phyloP scores from a whole-genome alignment of 176 grass and related monocot genomes.

The Cenchrus purpureus region DNA sequence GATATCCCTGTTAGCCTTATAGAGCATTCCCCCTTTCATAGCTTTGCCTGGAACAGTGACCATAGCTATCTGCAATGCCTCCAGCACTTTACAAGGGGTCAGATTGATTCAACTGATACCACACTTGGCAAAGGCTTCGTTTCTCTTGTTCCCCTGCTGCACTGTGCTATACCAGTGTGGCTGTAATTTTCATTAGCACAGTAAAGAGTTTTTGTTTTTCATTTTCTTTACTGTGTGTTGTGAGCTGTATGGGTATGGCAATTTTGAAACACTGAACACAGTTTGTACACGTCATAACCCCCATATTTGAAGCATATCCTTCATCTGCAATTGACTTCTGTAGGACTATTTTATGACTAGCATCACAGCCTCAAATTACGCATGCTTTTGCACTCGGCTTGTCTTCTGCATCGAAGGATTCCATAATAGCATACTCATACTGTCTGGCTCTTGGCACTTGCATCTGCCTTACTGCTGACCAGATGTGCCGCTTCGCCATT shows the following conservation, averaged over 20 bases:
- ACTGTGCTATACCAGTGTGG: background rate
- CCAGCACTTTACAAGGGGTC: background rate
- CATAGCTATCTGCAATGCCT: background rate
- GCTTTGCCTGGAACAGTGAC: background rate
- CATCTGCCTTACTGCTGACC: conserved; percentile 26
- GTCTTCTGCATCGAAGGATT: background rate
- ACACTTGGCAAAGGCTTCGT: conserved; percentile 13
- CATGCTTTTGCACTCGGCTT: background rate
- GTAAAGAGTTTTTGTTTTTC: background rate
- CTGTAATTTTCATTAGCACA: background rate
- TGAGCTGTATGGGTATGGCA: conserved; percentile 7
- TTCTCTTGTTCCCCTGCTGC: conserved; percentile 1
- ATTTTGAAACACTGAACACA: background rate
- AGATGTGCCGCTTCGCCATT: background rate
- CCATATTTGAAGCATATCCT: background rate
- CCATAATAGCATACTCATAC: background rate
- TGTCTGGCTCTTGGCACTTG: background rate
- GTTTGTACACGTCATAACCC: background rate
- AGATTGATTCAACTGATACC: background rate
- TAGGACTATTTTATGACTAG: background rate
- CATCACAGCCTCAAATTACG: background rate
- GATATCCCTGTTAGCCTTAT: background rate
- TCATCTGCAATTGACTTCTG: background rate
- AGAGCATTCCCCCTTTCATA: background rate
- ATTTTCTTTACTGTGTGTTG: conserved; percentile 25